phyloP scores from a whole-genome alignment of 2,329 filamentous ascomycete genomes.

The Fusarium newnesense region DNA sequence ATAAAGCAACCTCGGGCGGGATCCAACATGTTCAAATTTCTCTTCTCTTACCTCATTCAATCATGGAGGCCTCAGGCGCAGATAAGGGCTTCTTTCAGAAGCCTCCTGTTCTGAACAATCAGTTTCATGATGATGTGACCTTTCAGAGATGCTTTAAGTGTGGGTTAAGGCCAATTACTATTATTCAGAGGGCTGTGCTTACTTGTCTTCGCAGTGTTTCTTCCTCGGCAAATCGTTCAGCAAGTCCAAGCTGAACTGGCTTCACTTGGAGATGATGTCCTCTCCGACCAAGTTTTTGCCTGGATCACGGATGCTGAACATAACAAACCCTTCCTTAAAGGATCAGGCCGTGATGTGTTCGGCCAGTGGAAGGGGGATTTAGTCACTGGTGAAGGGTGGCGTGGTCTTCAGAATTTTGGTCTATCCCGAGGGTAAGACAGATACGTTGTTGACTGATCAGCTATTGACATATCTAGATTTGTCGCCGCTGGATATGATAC shows the following conservation, averaged over 20 bases:
- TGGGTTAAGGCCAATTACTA: constrained; percentile 44
- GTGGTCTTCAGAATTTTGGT: constrained; percentile 67
- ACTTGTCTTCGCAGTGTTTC: constrained; percentile 55
- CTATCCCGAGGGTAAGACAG: constrained; percentile 61
- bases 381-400: constrained; percentile 75
- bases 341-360: constrained; percentile 69
- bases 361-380: constrained; percentile 68
- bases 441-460: background rate
- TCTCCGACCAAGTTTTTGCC: constrained; percentile 64
- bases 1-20: background rate
- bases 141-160: constrained; percentile 63
- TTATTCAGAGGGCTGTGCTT: background rate
- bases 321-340: constrained; percentile 69
- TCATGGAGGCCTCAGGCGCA: constrained; percentile 57
- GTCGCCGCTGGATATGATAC: constrained; percentile 70
- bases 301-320: constrained; percentile 72
- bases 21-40: background rate
- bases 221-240: constrained; percentile 54
- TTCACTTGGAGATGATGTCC: constrained; percentile 61
- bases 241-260: constrained; percentile 57
- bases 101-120: constrained; percentile 62
- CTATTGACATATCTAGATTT: constrained; percentile 49
- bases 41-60: background rate
- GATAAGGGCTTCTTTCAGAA: constrained; percentile 67
- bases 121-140: constrained; percentile 65